phyloP scores from a whole-genome alignment of 2,329 filamentous ascomycete species.

The Cryphonectria parasitica region DNA sequence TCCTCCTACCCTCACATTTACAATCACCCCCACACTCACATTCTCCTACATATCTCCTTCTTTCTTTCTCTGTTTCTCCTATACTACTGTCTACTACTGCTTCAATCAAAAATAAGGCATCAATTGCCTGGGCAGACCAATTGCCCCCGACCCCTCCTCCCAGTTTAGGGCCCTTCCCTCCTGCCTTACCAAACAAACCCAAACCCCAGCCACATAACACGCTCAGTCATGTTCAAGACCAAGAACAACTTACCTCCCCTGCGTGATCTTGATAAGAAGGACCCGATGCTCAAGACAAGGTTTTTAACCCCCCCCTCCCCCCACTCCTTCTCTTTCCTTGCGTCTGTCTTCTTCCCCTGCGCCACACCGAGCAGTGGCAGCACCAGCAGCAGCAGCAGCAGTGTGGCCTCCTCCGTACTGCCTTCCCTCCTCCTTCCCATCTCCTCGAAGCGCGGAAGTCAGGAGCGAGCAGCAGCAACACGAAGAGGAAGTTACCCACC shows the following conservation, averaged over 20 bases:
- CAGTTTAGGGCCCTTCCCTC: not conserved
- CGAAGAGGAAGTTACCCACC: conserved; percentile 5
- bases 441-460: not conserved
- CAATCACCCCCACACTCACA: not conserved
- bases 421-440: not conserved
- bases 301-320: conserved; percentile 28
- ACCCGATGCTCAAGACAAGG: conserved; percentile 36
- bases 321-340: not conserved
- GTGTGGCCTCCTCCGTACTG: no score
- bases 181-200: not conserved
- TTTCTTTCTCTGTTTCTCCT: not conserved
- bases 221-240: conserved; percentile 34
- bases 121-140: not conserved
- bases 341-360: not conserved
- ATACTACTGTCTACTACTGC: not conserved
- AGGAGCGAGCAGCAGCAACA: not conserved
- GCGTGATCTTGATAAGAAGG: conserved; percentile 36
- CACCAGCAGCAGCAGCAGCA: not conserved
- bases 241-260: conserved; percentile 35
- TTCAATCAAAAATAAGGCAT: not conserved
- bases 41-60: no score
- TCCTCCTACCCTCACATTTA: not conserved
- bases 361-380: not conserved
- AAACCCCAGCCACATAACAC: not conserved
- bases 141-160: not conserved